Percentiles rank a stretch among this genome's conserved stretches.
phyloP scores from a whole-genome alignment of 2,329 filamentous ascomycete genomes.

The Fusarium longipes region DNA sequence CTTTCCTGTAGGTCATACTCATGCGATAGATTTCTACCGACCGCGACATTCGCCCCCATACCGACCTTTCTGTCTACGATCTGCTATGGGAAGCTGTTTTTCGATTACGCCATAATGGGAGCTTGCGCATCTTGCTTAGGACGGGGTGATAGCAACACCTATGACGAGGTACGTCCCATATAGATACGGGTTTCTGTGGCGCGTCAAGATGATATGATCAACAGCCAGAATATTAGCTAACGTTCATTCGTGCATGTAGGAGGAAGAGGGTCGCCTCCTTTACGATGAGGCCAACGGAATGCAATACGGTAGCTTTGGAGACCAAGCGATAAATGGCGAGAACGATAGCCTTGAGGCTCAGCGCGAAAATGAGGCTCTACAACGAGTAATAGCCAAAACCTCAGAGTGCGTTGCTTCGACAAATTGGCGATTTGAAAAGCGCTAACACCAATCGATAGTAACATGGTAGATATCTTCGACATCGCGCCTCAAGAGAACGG shows the following conservation, averaged over 20 bases:
- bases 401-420: constrained; percentile 63
- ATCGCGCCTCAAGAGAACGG: constrained; percentile 65
- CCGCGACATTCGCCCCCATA: constrained; percentile 11
- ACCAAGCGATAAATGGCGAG: constrained; percentile 64
- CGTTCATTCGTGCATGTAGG: constrained; percentile 53
- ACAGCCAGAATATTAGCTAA: constrained; percentile 10
- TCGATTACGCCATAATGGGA: constrained; percentile 60
- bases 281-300: constrained; percentile 70
- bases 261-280: constrained; percentile 68
- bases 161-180: constrained; percentile 62
- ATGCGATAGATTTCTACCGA: constrained; percentile 1
- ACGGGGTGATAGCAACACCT: constrained; percentile 60
- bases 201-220: not conserved
- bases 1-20: constrained; percentile 4
- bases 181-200: not conserved
- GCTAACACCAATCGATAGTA: constrained; percentile 55
- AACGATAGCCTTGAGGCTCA: constrained; percentile 72
- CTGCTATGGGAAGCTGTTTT: constrained; percentile 40
- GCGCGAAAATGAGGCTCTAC: constrained; percentile 72
- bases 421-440: not conserved
- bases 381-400: constrained; percentile 71
- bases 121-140: constrained; percentile 71
- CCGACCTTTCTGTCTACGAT: constrained; percentile 8
- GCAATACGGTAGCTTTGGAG: constrained; percentile 72
- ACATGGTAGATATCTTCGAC: constrained; percentile 76